Evolutionary conservation across 2,329 filamentous ascomycete genomes (phyloP), one percentile per base, ranked within the genome.

Genomic region (Stemphylium beticola): DNA sequence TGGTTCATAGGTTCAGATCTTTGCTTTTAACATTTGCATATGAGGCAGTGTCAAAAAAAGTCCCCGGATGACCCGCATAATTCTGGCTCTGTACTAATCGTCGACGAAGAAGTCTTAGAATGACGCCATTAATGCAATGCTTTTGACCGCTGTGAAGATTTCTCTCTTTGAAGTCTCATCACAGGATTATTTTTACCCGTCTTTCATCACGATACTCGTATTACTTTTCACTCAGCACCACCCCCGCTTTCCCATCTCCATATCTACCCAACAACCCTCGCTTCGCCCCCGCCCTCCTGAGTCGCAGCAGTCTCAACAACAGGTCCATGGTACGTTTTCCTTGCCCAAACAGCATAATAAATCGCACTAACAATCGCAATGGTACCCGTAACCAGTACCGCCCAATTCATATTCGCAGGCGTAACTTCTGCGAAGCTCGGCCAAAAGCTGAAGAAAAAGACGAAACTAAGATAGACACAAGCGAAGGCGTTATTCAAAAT

Each of bases 391-490:
- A 68, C 67, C 9, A 72, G 15, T 2, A 68, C 50, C 0, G 65
- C 61, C 65, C 67, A 74, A 22, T 74, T 74, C 66, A 71, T 69
- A 8, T 43, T 65, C 22, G 57, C 50, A 3, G 60, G 55, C 18
- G 53, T 63, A 1, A 68, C 65, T 0, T 57, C 36, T 2, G 57
- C 51, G 8, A 55, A 60, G 3, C n/a, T 49, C 1, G 65, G 69
- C 67, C 64, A 72, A 31, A 70, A 69, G 46, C 60, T 65, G 36
- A 71, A 71, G 55, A 73, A 71, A 9, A 70, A 59, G 3, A 72
- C 54, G 22, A 72, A 65, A 1, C 41, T 11, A 5, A 68, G 54
- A 44, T 67, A 73, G 0, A 38, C 24, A 26, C 69, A 67, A 0
- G 67, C 58, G 11, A 68, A 68, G 0, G 53, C 36, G 11, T 70